Conservation (phyloP, 2,329 filamentous ascomycete species). For the Aulographum hederae region DNA sequence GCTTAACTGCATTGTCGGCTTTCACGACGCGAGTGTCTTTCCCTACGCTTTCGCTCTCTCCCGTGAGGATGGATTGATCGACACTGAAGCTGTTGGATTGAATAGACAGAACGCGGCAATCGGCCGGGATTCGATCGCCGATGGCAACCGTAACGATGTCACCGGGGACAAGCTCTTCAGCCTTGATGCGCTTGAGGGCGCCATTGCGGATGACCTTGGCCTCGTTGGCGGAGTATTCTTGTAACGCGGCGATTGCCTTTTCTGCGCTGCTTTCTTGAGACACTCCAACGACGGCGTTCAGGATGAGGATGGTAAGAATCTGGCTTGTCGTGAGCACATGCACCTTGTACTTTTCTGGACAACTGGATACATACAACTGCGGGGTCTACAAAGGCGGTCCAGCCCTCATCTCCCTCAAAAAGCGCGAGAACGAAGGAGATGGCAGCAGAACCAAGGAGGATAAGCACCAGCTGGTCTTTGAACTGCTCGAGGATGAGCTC, state of each 20-base stretch:
- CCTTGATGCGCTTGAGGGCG: constrained; percentile 64
- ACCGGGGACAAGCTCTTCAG: constrained; percentile 91
- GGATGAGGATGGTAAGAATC: constrained; percentile 91
- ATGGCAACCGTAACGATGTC: constrained; percentile 79
- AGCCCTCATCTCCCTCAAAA: constrained; percentile 83
- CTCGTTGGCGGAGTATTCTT: constrained; percentile 98
- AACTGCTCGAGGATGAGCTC: constrained; percentile 95
- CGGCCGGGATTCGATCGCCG: constrained; percentile 84
- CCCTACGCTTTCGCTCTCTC: constrained; percentile 90
- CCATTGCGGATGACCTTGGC: constrained; percentile 85
- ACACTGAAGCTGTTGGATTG: constrained; percentile 96
- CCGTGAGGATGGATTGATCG: constrained; percentile 92
- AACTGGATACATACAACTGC: constrained; percentile 53
- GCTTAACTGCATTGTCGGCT: constrained; percentile 77
- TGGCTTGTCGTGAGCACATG: constrained; percentile 19
- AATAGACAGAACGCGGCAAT: constrained; percentile 76
- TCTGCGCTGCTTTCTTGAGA: constrained; percentile 98
- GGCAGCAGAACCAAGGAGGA: constrained; percentile 78
- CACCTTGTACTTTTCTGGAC: not conserved
- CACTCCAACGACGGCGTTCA: constrained; percentile 93
- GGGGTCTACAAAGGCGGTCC: constrained; percentile 95
- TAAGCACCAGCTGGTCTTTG: constrained; percentile 95
- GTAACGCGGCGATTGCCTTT: constrained; percentile 91
- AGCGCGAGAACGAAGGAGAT: constrained; percentile 87
- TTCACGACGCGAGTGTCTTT: constrained; percentile 56